Percentiles rank a stretch among this genome's conserved stretches.
These are phyloP conservation scores for Tetramitus jugosus DNA, from an alignment of 208 protist species.

Conservation along the genomic window DNA sequence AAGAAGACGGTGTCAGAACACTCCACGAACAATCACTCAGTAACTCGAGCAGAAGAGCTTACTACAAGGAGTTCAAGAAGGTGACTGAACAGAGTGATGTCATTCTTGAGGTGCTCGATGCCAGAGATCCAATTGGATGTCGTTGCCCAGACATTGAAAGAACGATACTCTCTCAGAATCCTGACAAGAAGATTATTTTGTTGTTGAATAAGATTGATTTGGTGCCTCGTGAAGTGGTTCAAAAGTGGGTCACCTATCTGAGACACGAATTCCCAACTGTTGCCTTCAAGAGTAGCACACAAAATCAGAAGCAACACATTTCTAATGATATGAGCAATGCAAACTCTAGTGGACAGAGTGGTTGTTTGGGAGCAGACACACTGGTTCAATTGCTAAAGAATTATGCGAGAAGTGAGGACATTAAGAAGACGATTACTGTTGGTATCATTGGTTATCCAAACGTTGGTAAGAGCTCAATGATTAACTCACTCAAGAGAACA, in stretches of 20 bases:
- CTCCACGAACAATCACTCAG: neutral
- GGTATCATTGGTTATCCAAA: slow-evolving; percentile 96
- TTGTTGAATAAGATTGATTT: slow-evolving; percentile 96
- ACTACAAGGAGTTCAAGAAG: slow-evolving; percentile 55
- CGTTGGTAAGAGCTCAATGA: slow-evolving; percentile 92
- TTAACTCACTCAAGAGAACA: slow-evolving; percentile 91
- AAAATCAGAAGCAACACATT: slow-evolving; percentile 43
- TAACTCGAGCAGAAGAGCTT: slow-evolving; percentile 30
- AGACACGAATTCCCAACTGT: slow-evolving; percentile 55
- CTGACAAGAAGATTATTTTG: slow-evolving; percentile 81
- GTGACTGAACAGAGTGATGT: slow-evolving; percentile 86
- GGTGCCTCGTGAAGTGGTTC: slow-evolving; percentile 66
- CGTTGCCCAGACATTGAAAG: slow-evolving; percentile 80
- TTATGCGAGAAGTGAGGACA: slow-evolving; percentile 60
- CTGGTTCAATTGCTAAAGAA: slow-evolving; percentile 81
- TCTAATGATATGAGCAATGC: neutral
- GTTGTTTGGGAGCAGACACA: slow-evolving; percentile 35
- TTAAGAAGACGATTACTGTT: slow-evolving; percentile 79
- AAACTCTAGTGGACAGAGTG: neutral
- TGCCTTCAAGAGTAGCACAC: slow-evolving; percentile 69
- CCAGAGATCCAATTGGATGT: slow-evolving; percentile 90
- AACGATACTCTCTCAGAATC: slow-evolving; percentile 68
- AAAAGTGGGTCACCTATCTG: slow-evolving; percentile 54
- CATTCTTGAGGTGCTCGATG: slow-evolving; percentile 92
- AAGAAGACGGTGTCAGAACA: neutral